A percentile compares a stretch with the other conserved stretches of the same genome.
Conservation (phyloP, 2,329 filamentous ascomycete genomes). For the Aaosphaeria pasadenensis region DNA sequence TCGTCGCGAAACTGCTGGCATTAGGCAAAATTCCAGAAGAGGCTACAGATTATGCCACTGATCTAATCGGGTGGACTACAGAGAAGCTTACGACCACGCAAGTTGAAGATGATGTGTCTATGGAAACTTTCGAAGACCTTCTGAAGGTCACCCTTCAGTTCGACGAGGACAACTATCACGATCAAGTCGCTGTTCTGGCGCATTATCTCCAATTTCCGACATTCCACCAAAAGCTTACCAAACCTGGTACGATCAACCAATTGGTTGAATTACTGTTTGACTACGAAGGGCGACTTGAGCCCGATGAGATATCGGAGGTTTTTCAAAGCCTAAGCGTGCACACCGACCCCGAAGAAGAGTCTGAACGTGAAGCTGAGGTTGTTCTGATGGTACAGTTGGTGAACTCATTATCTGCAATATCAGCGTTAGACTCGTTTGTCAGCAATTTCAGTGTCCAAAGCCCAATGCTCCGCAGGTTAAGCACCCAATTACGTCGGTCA, state of each 20-base stretch:
- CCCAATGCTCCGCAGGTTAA: slow-evolving; percentile 24
- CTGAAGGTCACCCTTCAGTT: slow-evolving; percentile 23
- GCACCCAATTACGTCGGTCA: slow-evolving; percentile 18
- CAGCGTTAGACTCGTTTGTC: slow-evolving; percentile 32
- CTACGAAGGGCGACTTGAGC: slow-evolving; percentile 25
- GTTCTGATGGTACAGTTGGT: slow-evolving; percentile 30
- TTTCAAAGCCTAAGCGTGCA: slow-evolving; percentile 27
- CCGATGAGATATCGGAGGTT: slow-evolving; percentile 22
- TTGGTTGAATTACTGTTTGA: slow-evolving; percentile 29
- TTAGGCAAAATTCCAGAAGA: slow-evolving; percentile 25
- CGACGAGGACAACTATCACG: slow-evolving; percentile 34
- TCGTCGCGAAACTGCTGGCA: slow-evolving; percentile 22
- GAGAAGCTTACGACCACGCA: slow-evolving; percentile 33
- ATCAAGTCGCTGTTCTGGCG: slow-evolving; percentile 28
- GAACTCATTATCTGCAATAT: slow-evolving; percentile 29
- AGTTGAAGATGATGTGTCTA: slow-evolving; percentile 27
- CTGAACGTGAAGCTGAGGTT: slow-evolving; percentile 22
- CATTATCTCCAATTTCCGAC: slow-evolving; percentile 35
- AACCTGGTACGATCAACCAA: slow-evolving; percentile 23
- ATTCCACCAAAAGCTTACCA: slow-evolving; percentile 32
- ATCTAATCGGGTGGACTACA: slow-evolving; percentile 33
- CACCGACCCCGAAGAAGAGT: slow-evolving; percentile 17
- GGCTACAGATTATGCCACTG: slow-evolving; percentile 31
- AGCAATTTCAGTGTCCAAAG: slow-evolving; percentile 21
- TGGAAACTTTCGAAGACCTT: slow-evolving; percentile 24